Percentiles rank a stretch among this genome's conserved stretches.
Conservation (phyloP, 768 basidiomycete species). For the Cytidiella melzeri region DNA sequence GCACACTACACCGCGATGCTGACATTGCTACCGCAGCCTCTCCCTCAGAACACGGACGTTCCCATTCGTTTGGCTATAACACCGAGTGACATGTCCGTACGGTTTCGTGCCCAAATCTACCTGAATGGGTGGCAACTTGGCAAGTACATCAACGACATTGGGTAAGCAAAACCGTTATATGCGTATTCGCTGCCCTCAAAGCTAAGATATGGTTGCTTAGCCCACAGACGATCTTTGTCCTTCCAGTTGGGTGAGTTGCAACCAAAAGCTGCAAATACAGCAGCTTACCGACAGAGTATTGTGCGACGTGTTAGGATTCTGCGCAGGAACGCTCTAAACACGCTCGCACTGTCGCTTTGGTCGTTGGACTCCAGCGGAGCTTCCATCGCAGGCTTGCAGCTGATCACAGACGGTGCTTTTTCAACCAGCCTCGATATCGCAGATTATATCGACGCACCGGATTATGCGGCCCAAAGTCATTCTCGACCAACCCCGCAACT, state of each 20-base stretch:
- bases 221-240: conserved; percentile 43
- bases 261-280: no score
- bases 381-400: conserved; percentile 33
- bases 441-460: conserved; percentile 37
- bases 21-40: conserved; percentile 19
- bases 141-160: conserved; percentile 47
- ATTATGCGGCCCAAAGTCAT: conserved; percentile 30
- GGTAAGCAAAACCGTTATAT: conserved; percentile 28
- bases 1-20: neutral
- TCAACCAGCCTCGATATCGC: conserved; percentile 32
- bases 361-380: conserved; percentile 39
- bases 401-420: conserved; percentile 42
- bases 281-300: no score
- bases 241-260: conserved; percentile 38
- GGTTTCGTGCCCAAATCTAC: conserved; percentile 44
- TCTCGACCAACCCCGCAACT: neutral
- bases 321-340: conserved; percentile 36
- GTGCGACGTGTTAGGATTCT: conserved; percentile 31
- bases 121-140: conserved; percentile 50
- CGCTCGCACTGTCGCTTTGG: conserved; percentile 44
- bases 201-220: no score
- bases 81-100: conserved; percentile 37
- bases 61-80: conserved; percentile 42
- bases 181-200: neutral
- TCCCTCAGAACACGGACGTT: conserved; percentile 37